Evolutionary conservation across 306 rosid species (phyloP), one percentile per base, ranked within the genome.

Genomic region (Abrus precatorius): DNA sequence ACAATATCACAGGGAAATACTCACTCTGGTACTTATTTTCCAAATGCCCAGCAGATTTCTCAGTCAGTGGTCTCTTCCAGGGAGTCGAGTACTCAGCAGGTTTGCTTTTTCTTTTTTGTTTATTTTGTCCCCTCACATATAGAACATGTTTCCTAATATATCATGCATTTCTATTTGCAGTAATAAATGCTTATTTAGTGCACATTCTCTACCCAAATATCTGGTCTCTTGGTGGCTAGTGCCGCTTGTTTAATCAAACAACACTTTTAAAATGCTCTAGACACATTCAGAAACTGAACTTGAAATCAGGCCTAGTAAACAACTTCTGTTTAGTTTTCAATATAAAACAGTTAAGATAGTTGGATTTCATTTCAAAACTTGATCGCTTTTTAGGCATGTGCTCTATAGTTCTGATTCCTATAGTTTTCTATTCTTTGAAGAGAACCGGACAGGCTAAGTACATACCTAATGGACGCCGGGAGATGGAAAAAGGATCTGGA

Each of bases 1-100:
- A 61, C 86, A 56, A 71, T 60, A 71, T 69, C 93, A 44, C 91
- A 86, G 71, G 91, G 90, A 72, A 85, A 82, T 70, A 77, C 77
- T 69, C 82, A 73, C 61, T 63, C 90, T 70, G 82, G 62, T 69
- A 64, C 83, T 13, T 76, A 74, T 65, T 43, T 87, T 50, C 87
- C 80, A 67, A 86, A 82, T 77, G 66, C 66, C 74, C 98, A 83
- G 34, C 92, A 83, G 60, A 47, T 72, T 73, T 62, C 80, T 84
- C 94, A 84, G 68, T 72, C 89, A 47, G 41, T 50, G 56, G 40
- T 67, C 66, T 50, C 85, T 68, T 50, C 91, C 68, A 89, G 88
- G 78, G 93, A 91, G 48, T 85, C 87, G 65, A 74, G 33, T 84
- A 79, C 83, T 88, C 94, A 86, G 48, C 97, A 89, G 93, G 97